Base-by-base conservation (phyloP, 306 rosid genomes). In the Hippophae gyantsensis region DNA sequence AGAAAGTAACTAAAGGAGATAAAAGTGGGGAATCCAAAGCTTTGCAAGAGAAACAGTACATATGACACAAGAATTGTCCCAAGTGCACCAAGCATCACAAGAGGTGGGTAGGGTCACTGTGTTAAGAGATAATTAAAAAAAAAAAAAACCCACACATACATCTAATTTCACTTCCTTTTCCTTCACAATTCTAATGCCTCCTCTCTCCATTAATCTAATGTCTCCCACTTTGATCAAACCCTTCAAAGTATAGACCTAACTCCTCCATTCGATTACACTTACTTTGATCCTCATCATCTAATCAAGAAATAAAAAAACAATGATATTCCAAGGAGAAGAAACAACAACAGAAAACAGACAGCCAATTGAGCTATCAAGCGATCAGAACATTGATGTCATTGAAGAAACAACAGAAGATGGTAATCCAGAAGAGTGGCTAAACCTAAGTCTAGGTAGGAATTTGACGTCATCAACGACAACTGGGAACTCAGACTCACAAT, bases 1-100 rank as follows among this genome's bases (percentile, higher is more conserved):
- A 59, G 13, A 26, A 53, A 43, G 14, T 38, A 42, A 78, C 48
- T 65, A 26, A 57, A 46, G 52, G 68, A 68, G 58, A 77, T 71
- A 77, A 25, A 73, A 85, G 87, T 87, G 95, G 92, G 85, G 98
- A 92, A 92, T 92, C 93, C 82, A 56, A 68, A 80, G 77, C 83
- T 67, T 81, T 74, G 67, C 67, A 58, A 64, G 60, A 59, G 65
- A 59, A 74, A 80, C 80, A 77, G 81, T 74, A 74, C 60, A 74
- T 80, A 85, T 85, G 98, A 87, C 84, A 48, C 76, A 63, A 78
- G 84, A 81, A 40, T 83, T 84, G 76, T 76, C 82, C 83, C 74
- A 57, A 62, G 74, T 74, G 86, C 82, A 85, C 81, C 81, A 66
- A 82, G 85, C 85, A 78, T 73, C 77, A 71, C 56, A 43, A 32